A percentile compares a stretch with the other conserved stretches of the same genome.
Evolutionary conservation across 108 stramenopile species (phyloP).

Genomic region (Skeletonema costatum): DNA sequence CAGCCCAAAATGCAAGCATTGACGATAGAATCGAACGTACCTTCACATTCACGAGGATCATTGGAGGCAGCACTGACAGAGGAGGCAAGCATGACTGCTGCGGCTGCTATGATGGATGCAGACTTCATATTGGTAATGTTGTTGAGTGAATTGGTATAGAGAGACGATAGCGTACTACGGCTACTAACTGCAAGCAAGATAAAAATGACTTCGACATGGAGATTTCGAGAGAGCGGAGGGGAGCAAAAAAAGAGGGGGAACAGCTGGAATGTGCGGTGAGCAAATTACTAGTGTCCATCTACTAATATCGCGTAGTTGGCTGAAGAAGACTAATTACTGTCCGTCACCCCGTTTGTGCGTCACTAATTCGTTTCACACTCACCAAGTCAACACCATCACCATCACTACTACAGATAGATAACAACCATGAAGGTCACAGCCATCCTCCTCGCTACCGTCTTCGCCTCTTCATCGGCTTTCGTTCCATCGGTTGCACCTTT

Average conservation of each 20-base stretch:
- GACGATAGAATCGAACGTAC: constrained; percentile 1
- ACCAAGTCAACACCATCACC: not conserved
- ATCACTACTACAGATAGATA: not conserved
- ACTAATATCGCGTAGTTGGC: not conserved
- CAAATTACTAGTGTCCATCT: not conserved
- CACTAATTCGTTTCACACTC: not conserved
- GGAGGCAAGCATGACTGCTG: constrained; percentile 23
- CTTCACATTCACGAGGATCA: constrained; percentile 53
- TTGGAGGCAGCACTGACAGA: constrained; percentile 25
- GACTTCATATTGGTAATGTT: constrained; percentile 12
- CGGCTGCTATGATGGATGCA: constrained; percentile 21
- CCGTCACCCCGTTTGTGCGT: constrained; percentile 1
- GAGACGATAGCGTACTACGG: not conserved
- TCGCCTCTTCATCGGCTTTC: constrained; percentile 40
- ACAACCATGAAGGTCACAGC: constrained; percentile 35
- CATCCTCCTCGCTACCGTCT: constrained; percentile 13
- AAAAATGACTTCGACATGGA: not conserved
- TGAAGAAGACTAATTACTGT: not conserved
- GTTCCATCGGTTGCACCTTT: constrained; percentile 24
- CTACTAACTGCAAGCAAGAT: not conserved
- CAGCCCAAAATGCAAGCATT: not conserved
- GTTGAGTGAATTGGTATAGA: not conserved
- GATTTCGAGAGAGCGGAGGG: not conserved
- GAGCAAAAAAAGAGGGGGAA: not conserved
- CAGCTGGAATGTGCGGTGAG: not conserved